Percentiles rank a stretch among this genome's conserved stretches.
phyloP scores from a whole-genome alignment of 176 grass and related monocot genomes.

The Typha latifolia region DNA sequence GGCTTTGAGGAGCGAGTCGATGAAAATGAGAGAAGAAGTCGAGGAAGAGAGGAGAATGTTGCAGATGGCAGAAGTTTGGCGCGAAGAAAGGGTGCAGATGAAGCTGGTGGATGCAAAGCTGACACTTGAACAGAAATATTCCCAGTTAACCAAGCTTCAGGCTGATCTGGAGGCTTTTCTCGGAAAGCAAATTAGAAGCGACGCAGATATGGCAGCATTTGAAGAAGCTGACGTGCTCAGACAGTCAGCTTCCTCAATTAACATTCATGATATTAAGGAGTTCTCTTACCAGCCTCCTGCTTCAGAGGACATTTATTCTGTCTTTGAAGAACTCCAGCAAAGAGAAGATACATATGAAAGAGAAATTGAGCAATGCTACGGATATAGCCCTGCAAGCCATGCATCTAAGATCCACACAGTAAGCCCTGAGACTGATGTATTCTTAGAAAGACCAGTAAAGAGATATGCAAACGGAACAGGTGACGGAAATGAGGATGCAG shows the following conservation, averaged over 20 bases:
- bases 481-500: constrained; percentile 21
- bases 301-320: constrained; percentile 54
- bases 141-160: constrained; percentile 35
- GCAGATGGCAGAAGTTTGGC: constrained; percentile 69
- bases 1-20: constrained; percentile 38
- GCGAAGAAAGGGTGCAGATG: constrained; percentile 73
- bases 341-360: constrained; percentile 39
- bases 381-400: constrained; percentile 19
- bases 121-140: constrained; percentile 56
- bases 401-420: constrained; percentile 29
- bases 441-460: constrained; percentile 34
- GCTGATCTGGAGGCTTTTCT: constrained; percentile 37
- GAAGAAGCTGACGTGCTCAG: constrained; percentile 38
- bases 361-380: constrained; percentile 44
- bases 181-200: constrained; percentile 6
- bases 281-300: constrained; percentile 37
- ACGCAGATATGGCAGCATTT: constrained; percentile 17
- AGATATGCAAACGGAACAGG: constrained; percentile 15
- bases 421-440: constrained; percentile 36
- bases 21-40: constrained; percentile 54
- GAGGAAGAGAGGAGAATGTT: constrained; percentile 72
- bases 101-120: constrained; percentile 69
- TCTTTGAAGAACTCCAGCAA: constrained; percentile 58
- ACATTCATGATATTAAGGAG: constrained; percentile 31
- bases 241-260: constrained; percentile 27